Conservation (phyloP, 192 early-diverging fungal species). For the Funneliformis mosseae region DNA sequence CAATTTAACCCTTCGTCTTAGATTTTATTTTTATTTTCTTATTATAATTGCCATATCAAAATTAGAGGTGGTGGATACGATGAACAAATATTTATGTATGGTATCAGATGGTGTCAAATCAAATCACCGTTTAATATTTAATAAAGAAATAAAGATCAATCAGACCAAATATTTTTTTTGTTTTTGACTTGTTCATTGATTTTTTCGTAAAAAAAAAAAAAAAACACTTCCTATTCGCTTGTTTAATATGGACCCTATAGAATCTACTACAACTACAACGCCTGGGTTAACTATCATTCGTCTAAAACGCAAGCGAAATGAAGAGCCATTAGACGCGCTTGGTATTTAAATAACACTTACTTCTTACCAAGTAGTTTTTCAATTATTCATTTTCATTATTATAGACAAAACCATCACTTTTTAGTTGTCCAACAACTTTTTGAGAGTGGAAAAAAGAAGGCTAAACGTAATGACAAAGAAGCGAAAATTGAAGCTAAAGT, state of each 20-base stretch:
- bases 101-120: no score
- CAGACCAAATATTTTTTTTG: no score
- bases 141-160: no score
- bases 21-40: no score
- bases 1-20: no score
- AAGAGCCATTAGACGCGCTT: slow-evolving; percentile 73
- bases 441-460: slow-evolving; percentile 30
- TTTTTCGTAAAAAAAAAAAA: no score
- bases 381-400: neutral
- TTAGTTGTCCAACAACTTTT: slow-evolving; percentile 58
- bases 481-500: neutral
- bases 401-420: neutral
- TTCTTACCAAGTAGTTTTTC: neutral
- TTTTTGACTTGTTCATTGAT: no score
- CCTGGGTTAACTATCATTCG: slow-evolving; percentile 61
- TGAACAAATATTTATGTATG: no score
- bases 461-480: neutral
- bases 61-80: no score
- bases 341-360: slow-evolving; percentile 40
- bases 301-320: slow-evolving; percentile 75
- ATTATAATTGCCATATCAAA: no score
- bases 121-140: no score
- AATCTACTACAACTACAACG: neutral
- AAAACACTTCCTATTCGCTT: no score
- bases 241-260: neutral